Conservation (phyloP, 2,329 filamentous ascomycete species). For the Thelonectria olida region DNA sequence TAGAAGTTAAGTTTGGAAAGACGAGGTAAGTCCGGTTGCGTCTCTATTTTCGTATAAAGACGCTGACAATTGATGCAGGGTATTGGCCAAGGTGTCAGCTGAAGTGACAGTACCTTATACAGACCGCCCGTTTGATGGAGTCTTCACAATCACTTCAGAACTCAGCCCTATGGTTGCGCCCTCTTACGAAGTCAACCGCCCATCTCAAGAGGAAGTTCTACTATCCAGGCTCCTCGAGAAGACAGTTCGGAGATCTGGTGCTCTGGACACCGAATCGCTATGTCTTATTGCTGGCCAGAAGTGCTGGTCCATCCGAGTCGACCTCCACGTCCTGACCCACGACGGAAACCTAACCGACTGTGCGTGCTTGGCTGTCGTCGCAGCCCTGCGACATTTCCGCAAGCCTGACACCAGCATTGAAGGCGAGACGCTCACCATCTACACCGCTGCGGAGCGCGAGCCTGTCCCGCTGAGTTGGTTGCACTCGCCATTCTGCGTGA, state of each 20-base stretch:
- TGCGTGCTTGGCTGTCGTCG: conserved; percentile 85
- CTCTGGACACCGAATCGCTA: conserved; percentile 93
- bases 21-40: conserved; percentile 70
- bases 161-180: conserved; percentile 92
- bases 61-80: conserved; percentile 57
- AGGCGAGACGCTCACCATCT: conserved; percentile 85
- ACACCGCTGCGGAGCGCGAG: conserved; percentile 84
- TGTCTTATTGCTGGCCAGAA: conserved; percentile 92
- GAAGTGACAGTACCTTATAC: conserved; percentile 86
- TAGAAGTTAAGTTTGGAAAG: conserved; percentile 87
- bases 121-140: conserved; percentile 93
- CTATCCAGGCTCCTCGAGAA: conserved; percentile 92
- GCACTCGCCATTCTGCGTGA: conserved; percentile 91
- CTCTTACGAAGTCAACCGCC: conserved; percentile 85
- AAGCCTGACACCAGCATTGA: conserved; percentile 89
- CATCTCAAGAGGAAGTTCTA: conserved; percentile 84
- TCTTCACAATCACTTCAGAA: conserved; percentile 92
- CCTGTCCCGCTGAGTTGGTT: conserved; percentile 90
- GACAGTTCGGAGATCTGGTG: conserved; percentile 89
- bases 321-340: conserved; percentile 90
- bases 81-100: conserved; percentile 85
- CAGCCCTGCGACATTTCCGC: conserved; percentile 89
- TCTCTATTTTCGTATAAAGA: neutral
- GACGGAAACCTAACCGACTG: conserved; percentile 92
- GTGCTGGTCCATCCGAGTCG: conserved; percentile 90